Percentiles rank a stretch among this genome's conserved stretches.
These are phyloP conservation scores for Pyrenophora graminea DNA, from an alignment of 2,329 filamentous ascomycete species.

Conservation along the genomic window DNA sequence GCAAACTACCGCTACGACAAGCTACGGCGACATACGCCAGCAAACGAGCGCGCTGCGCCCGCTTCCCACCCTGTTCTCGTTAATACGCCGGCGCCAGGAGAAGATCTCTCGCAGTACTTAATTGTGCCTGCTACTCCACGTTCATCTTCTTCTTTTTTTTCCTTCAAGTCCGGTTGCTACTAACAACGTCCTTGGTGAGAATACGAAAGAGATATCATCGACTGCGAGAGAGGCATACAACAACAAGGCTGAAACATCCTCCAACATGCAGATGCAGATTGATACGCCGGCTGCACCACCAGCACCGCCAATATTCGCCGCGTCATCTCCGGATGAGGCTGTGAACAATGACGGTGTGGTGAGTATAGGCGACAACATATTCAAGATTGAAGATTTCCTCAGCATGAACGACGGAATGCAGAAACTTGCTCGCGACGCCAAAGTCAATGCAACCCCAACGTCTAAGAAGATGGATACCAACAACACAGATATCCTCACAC, in stretches of 20 bases:
- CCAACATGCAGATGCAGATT: conserved; percentile 12
- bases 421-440: conserved; percentile 11
- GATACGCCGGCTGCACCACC: conserved; percentile 4
- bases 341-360: no score
- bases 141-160: not conserved
- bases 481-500: not conserved
- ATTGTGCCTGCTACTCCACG: conserved; percentile 18
- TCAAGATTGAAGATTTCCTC: conserved; percentile 30
- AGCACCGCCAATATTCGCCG: not conserved
- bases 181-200: not conserved
- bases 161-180: conserved; percentile 4
- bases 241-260: not conserved
- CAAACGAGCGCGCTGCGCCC: conserved; percentile 4
- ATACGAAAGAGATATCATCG: no score
- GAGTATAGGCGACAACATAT: not conserved
- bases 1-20: not conserved
- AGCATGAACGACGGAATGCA: conserved; percentile 8
- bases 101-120: conserved; percentile 28
- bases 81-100: conserved; percentile 14
- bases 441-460: not conserved
- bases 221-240: no score
- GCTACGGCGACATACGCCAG: not conserved
- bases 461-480: conserved; percentile 13
- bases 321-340: not conserved
- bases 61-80: not conserved